These are phyloP conservation scores for Lasiosphaeria hispida DNA, from an alignment of 495 filamentous ascomycete species.

Conservation along the genomic window DNA sequence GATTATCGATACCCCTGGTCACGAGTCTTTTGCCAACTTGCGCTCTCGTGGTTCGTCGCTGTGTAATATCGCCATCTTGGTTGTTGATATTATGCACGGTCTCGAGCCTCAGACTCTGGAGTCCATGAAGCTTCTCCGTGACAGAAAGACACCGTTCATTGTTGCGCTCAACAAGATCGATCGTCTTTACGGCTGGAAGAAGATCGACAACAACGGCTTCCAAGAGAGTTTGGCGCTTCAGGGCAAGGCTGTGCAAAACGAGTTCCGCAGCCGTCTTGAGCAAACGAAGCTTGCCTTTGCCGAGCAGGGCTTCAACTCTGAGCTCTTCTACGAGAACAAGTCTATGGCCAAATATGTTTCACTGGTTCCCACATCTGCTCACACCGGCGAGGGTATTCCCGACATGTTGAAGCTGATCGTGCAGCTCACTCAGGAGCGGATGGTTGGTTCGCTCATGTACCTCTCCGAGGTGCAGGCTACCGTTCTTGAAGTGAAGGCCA, in stretches of 20 bases:
- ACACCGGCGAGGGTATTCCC: slow-evolving; percentile 97
- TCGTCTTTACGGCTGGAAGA: slow-evolving; percentile 97
- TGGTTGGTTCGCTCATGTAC: slow-evolving; percentile 98
- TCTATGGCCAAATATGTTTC: slow-evolving; percentile 91
- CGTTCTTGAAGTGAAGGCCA: slow-evolving; percentile 97
- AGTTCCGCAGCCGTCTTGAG: slow-evolving; percentile 87
- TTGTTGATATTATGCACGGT: slow-evolving; percentile 99
- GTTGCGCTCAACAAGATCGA: slow-evolving; percentile 99
- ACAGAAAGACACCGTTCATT: slow-evolving; percentile 96
- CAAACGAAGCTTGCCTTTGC: slow-evolving; percentile 90
- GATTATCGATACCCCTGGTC: slow-evolving; percentile 97
- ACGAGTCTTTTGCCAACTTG: slow-evolving; percentile 99
- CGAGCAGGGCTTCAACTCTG: slow-evolving; percentile 96
- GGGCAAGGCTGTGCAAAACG: slow-evolving; percentile 89
- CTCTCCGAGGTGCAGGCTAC: slow-evolving; percentile 96
- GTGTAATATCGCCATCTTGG: slow-evolving; percentile 98
- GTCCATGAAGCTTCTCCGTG: slow-evolving; percentile 90
- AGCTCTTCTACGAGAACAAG: slow-evolving; percentile 97
- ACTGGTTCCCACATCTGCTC: slow-evolving; percentile 92
- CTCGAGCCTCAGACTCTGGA: slow-evolving; percentile 97
- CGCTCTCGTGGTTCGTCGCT: slow-evolving; percentile 94
- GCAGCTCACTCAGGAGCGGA: slow-evolving; percentile 89
- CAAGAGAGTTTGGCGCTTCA: slow-evolving; percentile 85
- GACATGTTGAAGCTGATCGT: slow-evolving; percentile 98
- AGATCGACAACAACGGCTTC: slow-evolving; percentile 98